phyloP scores from a whole-genome alignment of 2,329 filamentous ascomycete genomes.

The Diaporthe humulicola region DNA sequence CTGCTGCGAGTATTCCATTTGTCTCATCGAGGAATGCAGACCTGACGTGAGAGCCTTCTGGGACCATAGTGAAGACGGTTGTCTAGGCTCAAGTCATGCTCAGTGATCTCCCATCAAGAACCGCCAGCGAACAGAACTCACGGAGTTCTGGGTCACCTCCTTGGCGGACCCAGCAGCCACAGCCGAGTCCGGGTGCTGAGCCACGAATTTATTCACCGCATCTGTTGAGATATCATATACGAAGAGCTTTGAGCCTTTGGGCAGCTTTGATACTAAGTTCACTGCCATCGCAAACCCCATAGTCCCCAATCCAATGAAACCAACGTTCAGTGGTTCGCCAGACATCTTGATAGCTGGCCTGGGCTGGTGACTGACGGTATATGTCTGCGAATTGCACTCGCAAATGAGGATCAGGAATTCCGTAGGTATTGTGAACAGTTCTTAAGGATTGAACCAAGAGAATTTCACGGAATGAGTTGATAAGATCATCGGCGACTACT shows the following conservation, averaged over 20 bases:
- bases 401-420: slow-evolving; percentile 39
- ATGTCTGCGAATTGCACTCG: slow-evolving; percentile 39
- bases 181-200: slow-evolving; percentile 55
- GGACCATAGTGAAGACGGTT: slow-evolving; percentile 75
- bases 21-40: slow-evolving; percentile 63
- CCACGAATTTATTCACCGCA: slow-evolving; percentile 65
- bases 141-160: slow-evolving; percentile 74
- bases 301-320: slow-evolving; percentile 66
- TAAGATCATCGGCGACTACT: slow-evolving; percentile 21
- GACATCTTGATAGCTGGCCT: background rate
- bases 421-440: background rate
- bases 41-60: slow-evolving; percentile 76
- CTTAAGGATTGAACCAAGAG: background rate
- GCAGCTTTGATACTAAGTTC: slow-evolving; percentile 75
- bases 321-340: slow-evolving; percentile 43
- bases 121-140: slow-evolving; percentile 54
- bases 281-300: slow-evolving; percentile 74
- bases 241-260: slow-evolving; percentile 66
- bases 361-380: background rate
- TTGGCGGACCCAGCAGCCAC: slow-evolving; percentile 67
- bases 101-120: background rate
- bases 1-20: slow-evolving; percentile 63
- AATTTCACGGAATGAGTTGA: background rate
- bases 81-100: slow-evolving; percentile 57
- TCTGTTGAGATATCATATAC: slow-evolving; percentile 74